Evolutionary conservation across 2,329 filamentous ascomycete species (phyloP).

Genomic region (Penicillium palitans): DNA sequence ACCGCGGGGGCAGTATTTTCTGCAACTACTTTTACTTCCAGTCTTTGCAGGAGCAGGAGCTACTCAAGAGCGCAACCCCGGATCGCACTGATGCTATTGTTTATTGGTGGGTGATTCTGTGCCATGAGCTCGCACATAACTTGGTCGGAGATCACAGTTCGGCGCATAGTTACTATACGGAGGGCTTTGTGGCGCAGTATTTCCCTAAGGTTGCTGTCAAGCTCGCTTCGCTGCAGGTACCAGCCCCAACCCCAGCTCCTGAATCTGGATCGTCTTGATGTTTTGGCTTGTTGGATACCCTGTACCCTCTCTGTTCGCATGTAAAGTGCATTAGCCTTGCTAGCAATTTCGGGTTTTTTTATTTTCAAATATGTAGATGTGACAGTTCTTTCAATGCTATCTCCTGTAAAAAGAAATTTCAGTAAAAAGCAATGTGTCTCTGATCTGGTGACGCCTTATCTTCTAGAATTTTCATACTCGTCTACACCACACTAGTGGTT

Average conservation of each 20-base stretch:
- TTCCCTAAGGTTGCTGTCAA: conserved; percentile 68
- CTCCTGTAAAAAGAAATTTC: neutral
- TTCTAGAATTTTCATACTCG: neutral
- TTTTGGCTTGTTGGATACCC: conserved; percentile 13
- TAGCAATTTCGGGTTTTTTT: neutral
- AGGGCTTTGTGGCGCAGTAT: conserved; percentile 76
- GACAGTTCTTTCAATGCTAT: neutral
- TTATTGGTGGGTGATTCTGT: conserved; percentile 95
- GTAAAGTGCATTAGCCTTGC: neutral
- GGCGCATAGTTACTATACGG: conserved; percentile 80
- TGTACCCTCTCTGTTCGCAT: neutral
- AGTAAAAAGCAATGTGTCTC: neutral
- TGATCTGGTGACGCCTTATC: neutral
- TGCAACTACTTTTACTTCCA: conserved; percentile 89
- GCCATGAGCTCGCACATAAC: conserved; percentile 95
- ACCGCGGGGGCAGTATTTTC: conserved; percentile 81
- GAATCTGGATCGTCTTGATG: neutral
- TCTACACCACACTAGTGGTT: neutral
- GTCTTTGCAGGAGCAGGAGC: conserved; percentile 66
- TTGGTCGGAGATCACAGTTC: conserved; percentile 75
- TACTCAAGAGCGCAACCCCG: conserved; percentile 40
- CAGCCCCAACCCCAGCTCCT: neutral
- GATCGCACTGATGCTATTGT: conserved; percentile 68
- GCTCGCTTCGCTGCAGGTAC: conserved; percentile 36
- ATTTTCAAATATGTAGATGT: neutral